Conservation (phyloP, 306 rosid species). For the Canavalia gladiata region DNA sequence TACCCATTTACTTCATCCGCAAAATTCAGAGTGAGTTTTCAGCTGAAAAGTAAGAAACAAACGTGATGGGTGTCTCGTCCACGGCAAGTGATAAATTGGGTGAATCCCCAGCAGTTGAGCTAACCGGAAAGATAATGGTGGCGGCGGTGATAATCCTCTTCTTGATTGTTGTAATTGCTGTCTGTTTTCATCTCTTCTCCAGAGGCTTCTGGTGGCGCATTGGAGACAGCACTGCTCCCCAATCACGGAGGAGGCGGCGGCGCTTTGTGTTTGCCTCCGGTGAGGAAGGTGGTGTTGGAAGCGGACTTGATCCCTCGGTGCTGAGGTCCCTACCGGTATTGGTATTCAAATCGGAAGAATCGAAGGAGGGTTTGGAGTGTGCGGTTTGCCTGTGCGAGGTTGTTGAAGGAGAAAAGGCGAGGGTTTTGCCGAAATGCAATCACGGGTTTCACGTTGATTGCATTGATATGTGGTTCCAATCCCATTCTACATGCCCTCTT, state of each 20-base stretch:
- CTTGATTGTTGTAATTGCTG: slow-evolving; percentile 63
- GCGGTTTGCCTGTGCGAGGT: slow-evolving; percentile 87
- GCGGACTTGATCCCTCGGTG: slow-evolving; percentile 73
- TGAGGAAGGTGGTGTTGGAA: slow-evolving; percentile 49
- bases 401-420: slow-evolving; percentile 72
- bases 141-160: slow-evolving; percentile 67
- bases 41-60: background rate
- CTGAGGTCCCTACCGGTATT: slow-evolving; percentile 71
- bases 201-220: slow-evolving; percentile 69
- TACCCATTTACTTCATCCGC: no score
- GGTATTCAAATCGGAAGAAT: slow-evolving; percentile 61
- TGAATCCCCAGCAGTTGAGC: slow-evolving; percentile 58
- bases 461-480: slow-evolving; percentile 97
- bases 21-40: no score
- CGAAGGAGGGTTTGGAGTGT: slow-evolving; percentile 85
- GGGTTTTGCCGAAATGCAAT: slow-evolving; percentile 83
- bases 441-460: slow-evolving; percentile 92
- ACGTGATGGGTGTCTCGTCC: slow-evolving; percentile 33
- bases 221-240: slow-evolving; percentile 38
- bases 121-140: slow-evolving; percentile 82
- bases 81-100: slow-evolving; percentile 21
- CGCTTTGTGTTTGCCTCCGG: slow-evolving; percentile 65
- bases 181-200: slow-evolving; percentile 75
- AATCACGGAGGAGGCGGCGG: slow-evolving; percentile 56
- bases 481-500: slow-evolving; percentile 90